Evolutionary conservation across 2,329 filamentous ascomycete genomes (phyloP).

Genomic region (Verticillium nubilum): DNA sequence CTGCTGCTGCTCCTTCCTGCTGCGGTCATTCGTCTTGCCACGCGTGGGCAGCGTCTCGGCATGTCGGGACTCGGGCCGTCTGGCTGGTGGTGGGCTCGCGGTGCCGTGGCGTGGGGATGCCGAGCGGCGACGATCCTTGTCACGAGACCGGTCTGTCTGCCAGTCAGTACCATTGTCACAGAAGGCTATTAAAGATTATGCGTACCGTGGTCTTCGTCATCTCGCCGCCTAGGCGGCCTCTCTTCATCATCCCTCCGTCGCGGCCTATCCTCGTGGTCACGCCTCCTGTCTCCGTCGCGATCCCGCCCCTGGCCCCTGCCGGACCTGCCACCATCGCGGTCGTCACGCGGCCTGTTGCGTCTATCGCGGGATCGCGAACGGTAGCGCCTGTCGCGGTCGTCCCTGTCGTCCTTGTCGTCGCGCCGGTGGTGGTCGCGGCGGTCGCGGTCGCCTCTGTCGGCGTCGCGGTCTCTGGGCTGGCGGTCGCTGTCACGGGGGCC

Average conservation of each 20-base stretch:
- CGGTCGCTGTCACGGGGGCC: constrained; percentile 23
- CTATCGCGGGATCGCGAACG: constrained; percentile 29
- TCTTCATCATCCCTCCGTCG: constrained; percentile 16
- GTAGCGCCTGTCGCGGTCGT: constrained; percentile 19
- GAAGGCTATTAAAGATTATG: neutral
- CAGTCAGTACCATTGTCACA: neutral
- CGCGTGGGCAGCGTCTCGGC: constrained; percentile 27
- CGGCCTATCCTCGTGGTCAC: constrained; percentile 26
- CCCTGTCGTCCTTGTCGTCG: constrained; percentile 17
- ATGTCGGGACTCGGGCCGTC: constrained; percentile 9
- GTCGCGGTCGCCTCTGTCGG: constrained; percentile 22
- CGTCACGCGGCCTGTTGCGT: constrained; percentile 22
- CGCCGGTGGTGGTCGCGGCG: constrained; percentile 21
- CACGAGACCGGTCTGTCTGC: constrained; percentile 8
- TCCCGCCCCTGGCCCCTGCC: constrained; percentile 21
- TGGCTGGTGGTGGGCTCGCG: constrained; percentile 13
- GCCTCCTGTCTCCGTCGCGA: constrained; percentile 29
- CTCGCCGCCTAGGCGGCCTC: constrained; percentile 15
- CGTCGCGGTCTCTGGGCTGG: constrained; percentile 20
- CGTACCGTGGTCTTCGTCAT: constrained; percentile 14
- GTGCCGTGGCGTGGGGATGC: constrained; percentile 23
- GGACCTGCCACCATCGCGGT: constrained; percentile 22
- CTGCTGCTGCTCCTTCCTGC: constrained; percentile 16
- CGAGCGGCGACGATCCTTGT: constrained; percentile 27
- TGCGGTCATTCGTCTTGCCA: neutral